phyloP scores from a whole-genome alignment of 805 yeast species.

The Naumovozyma castellii region DNA sequence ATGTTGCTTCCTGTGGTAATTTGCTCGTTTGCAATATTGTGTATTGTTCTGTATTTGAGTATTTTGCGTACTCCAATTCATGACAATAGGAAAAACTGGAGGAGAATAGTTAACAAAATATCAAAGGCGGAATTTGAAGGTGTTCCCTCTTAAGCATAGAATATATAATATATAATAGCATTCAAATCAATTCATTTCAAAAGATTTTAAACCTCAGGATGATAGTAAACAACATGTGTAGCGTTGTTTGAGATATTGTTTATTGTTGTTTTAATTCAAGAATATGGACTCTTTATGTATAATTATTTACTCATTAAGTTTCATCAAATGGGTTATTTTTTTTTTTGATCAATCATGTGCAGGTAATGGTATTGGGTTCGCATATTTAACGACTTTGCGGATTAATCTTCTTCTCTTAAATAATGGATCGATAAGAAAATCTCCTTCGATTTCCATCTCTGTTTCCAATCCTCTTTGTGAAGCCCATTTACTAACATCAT shows the following conservation, averaged over 20 bases:
- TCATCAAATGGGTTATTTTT: too few species aligned
- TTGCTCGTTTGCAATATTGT: constrained; percentile 44
- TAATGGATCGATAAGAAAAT: constrained; percentile 39
- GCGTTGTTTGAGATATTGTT: too few species aligned
- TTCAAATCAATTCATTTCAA: too few species aligned
- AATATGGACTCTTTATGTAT: too few species aligned
- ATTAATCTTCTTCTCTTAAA: constrained; percentile 51
- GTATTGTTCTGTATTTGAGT: constrained; percentile 46
- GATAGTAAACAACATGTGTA: too few species aligned
- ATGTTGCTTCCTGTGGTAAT: constrained; percentile 61
- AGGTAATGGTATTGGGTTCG: constrained; percentile 30
- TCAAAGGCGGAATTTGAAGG: constrained; percentile 71
- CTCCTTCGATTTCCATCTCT: constrained; percentile 34
- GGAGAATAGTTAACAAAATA: constrained; percentile 43
- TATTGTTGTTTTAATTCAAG: too few species aligned
- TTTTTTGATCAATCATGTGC: too few species aligned
- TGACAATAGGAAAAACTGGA: constrained; percentile 59
- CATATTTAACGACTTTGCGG: constrained; percentile 43
- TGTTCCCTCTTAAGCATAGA: constrained; percentile 56
- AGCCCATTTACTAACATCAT: constrained; percentile 44
- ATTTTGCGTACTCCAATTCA: constrained; percentile 59
- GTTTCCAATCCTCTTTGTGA: constrained; percentile 33
- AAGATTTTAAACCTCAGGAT: too few species aligned
- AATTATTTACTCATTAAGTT: too few species aligned
- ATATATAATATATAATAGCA: neutral